phyloP scores from a whole-genome alignment of 192 early-diverging fungal genomes.

The Umbelopsis ramanniana region DNA sequence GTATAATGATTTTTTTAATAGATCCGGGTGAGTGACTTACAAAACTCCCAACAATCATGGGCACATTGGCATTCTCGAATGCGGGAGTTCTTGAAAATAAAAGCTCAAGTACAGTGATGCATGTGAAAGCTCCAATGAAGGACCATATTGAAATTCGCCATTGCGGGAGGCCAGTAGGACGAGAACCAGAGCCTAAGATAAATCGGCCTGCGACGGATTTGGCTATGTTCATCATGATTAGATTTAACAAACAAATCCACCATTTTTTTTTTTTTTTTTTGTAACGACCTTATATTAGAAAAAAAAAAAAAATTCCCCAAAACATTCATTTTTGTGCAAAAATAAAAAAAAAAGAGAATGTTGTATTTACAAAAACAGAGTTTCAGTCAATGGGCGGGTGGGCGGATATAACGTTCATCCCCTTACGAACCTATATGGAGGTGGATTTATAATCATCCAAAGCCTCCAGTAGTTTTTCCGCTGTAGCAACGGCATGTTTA shows the following conservation, averaged over 20 bases:
- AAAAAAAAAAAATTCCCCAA: background rate
- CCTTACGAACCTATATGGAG: background rate
- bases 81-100: slow-evolving; percentile 23
- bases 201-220: background rate
- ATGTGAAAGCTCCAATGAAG: slow-evolving; percentile 33
- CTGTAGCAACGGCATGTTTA: background rate
- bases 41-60: slow-evolving; percentile 38
- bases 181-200: background rate
- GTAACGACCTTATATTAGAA: too few relatives aligned
- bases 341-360: too few relatives aligned
- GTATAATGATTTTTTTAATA: too few relatives aligned
- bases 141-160: slow-evolving; percentile 37
- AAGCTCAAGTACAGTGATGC: slow-evolving; percentile 32
- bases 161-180: background rate
- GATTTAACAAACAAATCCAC: background rate
- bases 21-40: slow-evolving; percentile 39
- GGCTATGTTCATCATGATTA: background rate
- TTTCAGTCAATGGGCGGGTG: too few relatives aligned
- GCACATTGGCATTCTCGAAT: slow-evolving; percentile 24
- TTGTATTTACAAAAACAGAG: too few relatives aligned
- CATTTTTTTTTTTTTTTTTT: background rate
- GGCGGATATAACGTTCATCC: too few relatives aligned
- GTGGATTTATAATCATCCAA: slow-evolving; percentile 22
- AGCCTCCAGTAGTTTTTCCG: slow-evolving; percentile 6
- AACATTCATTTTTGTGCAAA: background rate